Evolutionary conservation across 2,329 filamentous ascomycete genomes (phyloP).

Genomic region (Scytalidium sp.): DNA sequence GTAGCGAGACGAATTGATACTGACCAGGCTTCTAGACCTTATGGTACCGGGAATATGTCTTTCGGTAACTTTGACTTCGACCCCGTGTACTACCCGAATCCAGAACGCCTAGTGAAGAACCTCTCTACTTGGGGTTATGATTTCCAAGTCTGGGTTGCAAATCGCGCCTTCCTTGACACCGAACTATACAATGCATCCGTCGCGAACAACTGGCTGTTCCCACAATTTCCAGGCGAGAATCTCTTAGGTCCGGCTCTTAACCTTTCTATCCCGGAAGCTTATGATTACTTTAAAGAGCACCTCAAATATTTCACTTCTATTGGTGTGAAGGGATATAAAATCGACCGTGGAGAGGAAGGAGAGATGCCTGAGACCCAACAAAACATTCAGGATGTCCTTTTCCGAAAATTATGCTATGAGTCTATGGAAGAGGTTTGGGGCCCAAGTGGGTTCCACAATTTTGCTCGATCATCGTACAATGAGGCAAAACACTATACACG

Average conservation of each 20-base stretch:
- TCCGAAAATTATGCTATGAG: slow-evolving; percentile 29
- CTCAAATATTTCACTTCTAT: slow-evolving; percentile 28
- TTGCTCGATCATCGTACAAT: slow-evolving; percentile 32
- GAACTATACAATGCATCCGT: slow-evolving; percentile 29
- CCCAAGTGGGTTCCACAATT: slow-evolving; percentile 28
- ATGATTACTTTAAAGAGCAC: slow-evolving; percentile 29
- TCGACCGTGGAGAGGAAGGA: slow-evolving; percentile 35
- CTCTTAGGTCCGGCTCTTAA: slow-evolving; percentile 32
- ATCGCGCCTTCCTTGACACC: slow-evolving; percentile 30
- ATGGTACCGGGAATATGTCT: slow-evolving; percentile 28
- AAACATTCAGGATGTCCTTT: slow-evolving; percentile 31
- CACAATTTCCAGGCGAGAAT: slow-evolving; percentile 20
- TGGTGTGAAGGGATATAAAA: slow-evolving; percentile 35
- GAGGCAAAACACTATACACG: slow-evolving; percentile 25
- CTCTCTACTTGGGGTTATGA: slow-evolving; percentile 29
- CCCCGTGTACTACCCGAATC: slow-evolving; percentile 28
- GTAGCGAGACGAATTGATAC: not conserved
- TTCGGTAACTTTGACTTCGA: slow-evolving; percentile 36
- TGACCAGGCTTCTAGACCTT: slow-evolving; percentile 16
- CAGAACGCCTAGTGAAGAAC: slow-evolving; percentile 28
- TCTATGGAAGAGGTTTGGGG: slow-evolving; percentile 30
- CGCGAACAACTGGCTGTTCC: slow-evolving; percentile 30
- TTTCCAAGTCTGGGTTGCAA: slow-evolving; percentile 35
- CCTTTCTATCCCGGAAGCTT: slow-evolving; percentile 32
- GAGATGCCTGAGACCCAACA: slow-evolving; percentile 35